Evolutionary conservation across 2,329 filamentous ascomycete genomes (phyloP), one percentile per base, ranked within the genome.

Genomic region (Uncinocarpus reesii): DNA sequence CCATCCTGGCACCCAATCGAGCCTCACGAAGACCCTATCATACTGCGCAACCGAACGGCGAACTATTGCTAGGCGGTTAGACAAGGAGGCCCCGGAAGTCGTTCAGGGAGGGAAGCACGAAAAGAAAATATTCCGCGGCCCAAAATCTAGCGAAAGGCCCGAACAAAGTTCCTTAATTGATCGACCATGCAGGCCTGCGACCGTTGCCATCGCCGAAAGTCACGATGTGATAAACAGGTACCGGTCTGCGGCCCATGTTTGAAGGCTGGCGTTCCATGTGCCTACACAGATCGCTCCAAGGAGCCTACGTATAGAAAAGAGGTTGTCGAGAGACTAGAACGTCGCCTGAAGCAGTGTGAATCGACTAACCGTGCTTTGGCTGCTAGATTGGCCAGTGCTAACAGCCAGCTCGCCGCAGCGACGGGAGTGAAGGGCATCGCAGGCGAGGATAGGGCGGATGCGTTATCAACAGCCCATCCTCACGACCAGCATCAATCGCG

Each of bases 181-280:
- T 48, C 31, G 40, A 50, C 37, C 35, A 52, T 52, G 51, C 51
- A 52, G 34, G 66, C 65, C 8, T 69, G 65, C 55, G 66, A 69
- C 35, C 61, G 65, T 43, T 70, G 68, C 52, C 68, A 71, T 53
- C 60, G 62, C 29, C 56, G 67, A 36, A 71, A 71, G 51, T 65
- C 65, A 26, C 61, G 61, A 32, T 71, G 69, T 52, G 66, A 71
- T 57, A 68, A 68, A 45, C 51, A 55, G 18, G 61, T 59, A 4
- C 67, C 56, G 4, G 21, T 65, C 29, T 71, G 69, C 47, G 56
- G 58, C 3, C 58, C 62, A 4, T 71, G 68, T 51, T 54, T 55
- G n/a, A 60, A 63, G 35, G 62, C 62, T 37, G 60, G 57, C 6
- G 58, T 59, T 3, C 40, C 53, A 3, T 71, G 69, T 45, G 54